Conservation (phyloP, 163 green algal genomes). For the Scenedesmus sp. region DNA sequence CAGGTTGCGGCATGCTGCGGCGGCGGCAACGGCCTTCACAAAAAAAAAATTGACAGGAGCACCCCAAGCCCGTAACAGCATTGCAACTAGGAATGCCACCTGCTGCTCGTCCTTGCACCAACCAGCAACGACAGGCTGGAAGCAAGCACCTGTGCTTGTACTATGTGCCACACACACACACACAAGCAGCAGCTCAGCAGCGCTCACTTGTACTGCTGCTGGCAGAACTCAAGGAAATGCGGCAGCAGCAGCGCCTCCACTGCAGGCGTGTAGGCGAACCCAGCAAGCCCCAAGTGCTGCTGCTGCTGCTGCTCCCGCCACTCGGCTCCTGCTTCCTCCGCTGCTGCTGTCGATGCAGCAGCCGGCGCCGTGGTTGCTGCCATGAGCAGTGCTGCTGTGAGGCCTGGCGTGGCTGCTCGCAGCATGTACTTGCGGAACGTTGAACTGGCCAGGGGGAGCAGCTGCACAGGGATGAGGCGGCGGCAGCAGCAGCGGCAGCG, state of each 20-base stretch:
- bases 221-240: constrained; percentile 36
- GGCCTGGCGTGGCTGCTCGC: constrained; percentile 17
- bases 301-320: neutral
- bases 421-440: constrained; percentile 57
- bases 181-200: neutral
- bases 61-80: too few species aligned
- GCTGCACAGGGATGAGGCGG: constrained; percentile 16
- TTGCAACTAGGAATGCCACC: too few species aligned
- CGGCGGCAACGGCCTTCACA: too few species aligned
- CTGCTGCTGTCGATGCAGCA: neutral
- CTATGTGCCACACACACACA: too few species aligned
- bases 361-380: neutral
- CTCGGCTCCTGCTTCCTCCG: neutral
- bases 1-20: too few species aligned
- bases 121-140: too few species aligned
- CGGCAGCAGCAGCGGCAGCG: neutral
- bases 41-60: too few species aligned
- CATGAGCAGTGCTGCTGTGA: constrained; percentile 37
- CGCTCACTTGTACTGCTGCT: constrained; percentile 38
- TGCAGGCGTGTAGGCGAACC: neutral
- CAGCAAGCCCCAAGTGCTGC: neutral
- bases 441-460: constrained; percentile 42
- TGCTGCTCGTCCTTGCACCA: too few species aligned
- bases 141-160: too few species aligned
- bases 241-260: constrained; percentile 40